Base-by-base conservation (phyloP, 1,139 yeast genomes). In the Williopsis jadinii region DNA sequence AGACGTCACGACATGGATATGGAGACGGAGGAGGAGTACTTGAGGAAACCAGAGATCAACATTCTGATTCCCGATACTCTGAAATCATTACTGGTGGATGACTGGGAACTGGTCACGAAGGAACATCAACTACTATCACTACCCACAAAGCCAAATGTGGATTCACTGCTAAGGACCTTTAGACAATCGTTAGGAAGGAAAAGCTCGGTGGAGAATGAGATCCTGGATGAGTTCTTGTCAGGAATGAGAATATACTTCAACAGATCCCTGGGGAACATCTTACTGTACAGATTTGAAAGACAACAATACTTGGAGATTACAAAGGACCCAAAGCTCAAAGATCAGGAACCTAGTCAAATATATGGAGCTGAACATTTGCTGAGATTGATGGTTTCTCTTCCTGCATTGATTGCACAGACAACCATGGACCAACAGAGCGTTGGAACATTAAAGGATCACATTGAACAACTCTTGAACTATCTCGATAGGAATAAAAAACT, bases 61-160 rank as follows among this genome's bases (percentile, higher is more conserved):
- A 54, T 84, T 11, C 67, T 67, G 3, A 73, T 86, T 15, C 85
- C 92, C 1, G 78, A 79, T 42, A 64, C 70, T 34, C 67, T 92
- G 45, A 88, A 87, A 59, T 70, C 83, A 5, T 55, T 80, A 8
- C 65, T 92, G 35, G 95, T 90, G 2, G 90, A 87, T 56, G 97
- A 92, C 65, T 92, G 97, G 97, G 96, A 90, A 60, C 72, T 70
- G 51, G 73, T 90, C 38, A 87, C 97, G 2, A 85, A 85, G 54
- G 84, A 85, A 49, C 81, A 82, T 40, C 78, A 80, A 58, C 59
- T 86, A 29, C 73, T 85, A 8, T 63, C 72, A 26, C 60, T 87
- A 33, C 95, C 95, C 0, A 63, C 77, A 4, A 58, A 63, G 15
- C 64, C 68, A 11, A 70, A 75, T 0, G 82, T 84, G 1, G 63